These are phyloP conservation scores for Hypoxylon sp. DNA, from an alignment of 2,329 filamentous ascomycete genomes.

Conservation along the genomic window DNA sequence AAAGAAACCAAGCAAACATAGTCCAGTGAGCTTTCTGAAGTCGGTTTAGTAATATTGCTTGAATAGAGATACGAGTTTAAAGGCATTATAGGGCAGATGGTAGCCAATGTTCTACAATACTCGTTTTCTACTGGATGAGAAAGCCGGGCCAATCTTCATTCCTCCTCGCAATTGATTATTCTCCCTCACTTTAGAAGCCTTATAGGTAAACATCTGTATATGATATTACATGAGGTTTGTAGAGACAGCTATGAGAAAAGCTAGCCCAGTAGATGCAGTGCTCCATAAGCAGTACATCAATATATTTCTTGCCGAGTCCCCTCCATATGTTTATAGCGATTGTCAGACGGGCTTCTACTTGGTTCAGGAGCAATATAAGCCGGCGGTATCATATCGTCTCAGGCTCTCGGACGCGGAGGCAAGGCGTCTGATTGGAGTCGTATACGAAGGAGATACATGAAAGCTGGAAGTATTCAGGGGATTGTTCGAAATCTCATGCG, in stretches of 20 bases:
- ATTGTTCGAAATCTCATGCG: conserved; percentile 10
- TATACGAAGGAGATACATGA: conserved; percentile 16
- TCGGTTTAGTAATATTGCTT: neutral
- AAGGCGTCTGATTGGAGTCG: neutral
- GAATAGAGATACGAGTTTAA: neutral
- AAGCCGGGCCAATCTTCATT: too few relatives aligned
- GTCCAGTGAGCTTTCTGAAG: neutral
- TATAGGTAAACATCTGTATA: too few relatives aligned
- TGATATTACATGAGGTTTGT: too few relatives aligned
- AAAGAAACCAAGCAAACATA: neutral
- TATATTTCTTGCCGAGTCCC: too few relatives aligned
- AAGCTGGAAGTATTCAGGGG: neutral
- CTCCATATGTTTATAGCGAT: neutral
- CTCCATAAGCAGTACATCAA: too few relatives aligned
- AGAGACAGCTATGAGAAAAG: too few relatives aligned
- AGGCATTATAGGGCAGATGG: too few relatives aligned
- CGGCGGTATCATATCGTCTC: neutral
- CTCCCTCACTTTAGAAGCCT: too few relatives aligned
- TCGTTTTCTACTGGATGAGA: too few relatives aligned
- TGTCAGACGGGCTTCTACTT: conserved; percentile 7
- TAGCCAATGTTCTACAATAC: too few relatives aligned
- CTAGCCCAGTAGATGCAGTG: too few relatives aligned
- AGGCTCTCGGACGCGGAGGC: neutral
- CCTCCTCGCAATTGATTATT: too few relatives aligned
- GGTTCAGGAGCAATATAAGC: neutral